A percentile compares a stretch with the other conserved stretches of the same genome.
Conservation (phyloP, 2,329 filamentous ascomycete species). For the Phaeosphaeria sp. region DNA sequence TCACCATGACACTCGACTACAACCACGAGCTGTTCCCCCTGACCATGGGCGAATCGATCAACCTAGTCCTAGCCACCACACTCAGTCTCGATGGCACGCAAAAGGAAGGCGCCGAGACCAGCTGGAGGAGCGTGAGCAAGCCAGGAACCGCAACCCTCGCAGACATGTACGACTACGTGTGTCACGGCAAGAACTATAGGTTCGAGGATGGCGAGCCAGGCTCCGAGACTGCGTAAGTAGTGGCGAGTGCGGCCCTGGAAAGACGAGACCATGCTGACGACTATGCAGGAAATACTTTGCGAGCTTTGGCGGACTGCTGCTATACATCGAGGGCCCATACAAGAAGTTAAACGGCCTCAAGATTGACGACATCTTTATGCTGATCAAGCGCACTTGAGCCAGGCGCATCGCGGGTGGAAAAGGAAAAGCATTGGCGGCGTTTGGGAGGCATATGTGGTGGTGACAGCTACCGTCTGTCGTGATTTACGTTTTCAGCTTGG, state of each 20-base stretch:
- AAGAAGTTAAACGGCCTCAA: conserved; percentile 92
- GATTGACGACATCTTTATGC: conserved; percentile 91
- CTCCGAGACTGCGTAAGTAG: conserved; percentile 75
- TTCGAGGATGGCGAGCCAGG: conserved; percentile 82
- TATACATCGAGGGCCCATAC: conserved; percentile 91
- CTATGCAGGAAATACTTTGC: conserved; percentile 82
- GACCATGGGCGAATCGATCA: conserved; percentile 74
- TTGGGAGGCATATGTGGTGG: conserved; percentile 28
- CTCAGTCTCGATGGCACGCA: conserved; percentile 80
- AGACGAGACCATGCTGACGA: conserved; percentile 28
- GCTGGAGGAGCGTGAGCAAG: conserved; percentile 72
- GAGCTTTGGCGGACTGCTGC: conserved; percentile 89
- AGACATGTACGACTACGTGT: conserved; percentile 87
- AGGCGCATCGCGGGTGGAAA: background rate
- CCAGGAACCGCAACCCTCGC: conserved; percentile 62
- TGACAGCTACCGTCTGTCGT: conserved; percentile 32
- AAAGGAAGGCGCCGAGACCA: conserved; percentile 58
- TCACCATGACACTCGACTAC: conserved; percentile 85
- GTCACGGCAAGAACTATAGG: conserved; percentile 86
- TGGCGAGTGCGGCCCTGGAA: conserved; percentile 2
- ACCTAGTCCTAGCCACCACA: conserved; percentile 83
- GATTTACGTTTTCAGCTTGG: conserved; percentile 32
- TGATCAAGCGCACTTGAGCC: conserved; percentile 79
- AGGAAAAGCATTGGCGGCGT: conserved; percentile 40
- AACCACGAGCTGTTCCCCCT: conserved; percentile 92